Conservation (phyloP, 495 filamentous ascomycete genomes). For the Xylaria cubensis region DNA sequence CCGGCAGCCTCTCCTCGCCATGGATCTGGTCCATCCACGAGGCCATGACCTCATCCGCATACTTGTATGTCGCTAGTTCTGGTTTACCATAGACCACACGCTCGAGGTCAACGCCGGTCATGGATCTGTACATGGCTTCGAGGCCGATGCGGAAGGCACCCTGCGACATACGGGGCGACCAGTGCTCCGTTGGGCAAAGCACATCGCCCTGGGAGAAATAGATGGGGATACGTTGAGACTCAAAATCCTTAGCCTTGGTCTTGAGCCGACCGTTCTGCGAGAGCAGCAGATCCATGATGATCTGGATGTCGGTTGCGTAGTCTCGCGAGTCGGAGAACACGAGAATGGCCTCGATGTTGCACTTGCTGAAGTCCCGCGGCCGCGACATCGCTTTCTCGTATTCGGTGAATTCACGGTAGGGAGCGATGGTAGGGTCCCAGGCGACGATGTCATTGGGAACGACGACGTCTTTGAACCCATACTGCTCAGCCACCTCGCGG, state of each 20-base stretch:
- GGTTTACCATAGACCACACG: conserved; percentile 87
- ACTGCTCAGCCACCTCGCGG: conserved; percentile 69
- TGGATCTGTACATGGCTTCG: conserved; percentile 79
- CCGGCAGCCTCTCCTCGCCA: conserved; percentile 70
- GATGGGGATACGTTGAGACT: conserved; percentile 72
- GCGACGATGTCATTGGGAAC: conserved; percentile 73
- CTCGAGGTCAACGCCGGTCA: conserved; percentile 77
- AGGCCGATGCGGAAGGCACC: conserved; percentile 78
- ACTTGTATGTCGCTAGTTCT: conserved; percentile 80
- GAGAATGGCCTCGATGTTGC: conserved; percentile 82
- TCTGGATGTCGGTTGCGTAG: conserved; percentile 83
- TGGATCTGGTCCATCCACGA: conserved; percentile 80
- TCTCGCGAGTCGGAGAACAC: conserved; percentile 85
- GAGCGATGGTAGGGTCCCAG: conserved; percentile 65
- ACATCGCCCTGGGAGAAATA: conserved; percentile 80
- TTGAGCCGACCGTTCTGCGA: conserved; percentile 72
- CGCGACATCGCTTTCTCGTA: conserved; percentile 64
- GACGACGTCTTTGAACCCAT: conserved; percentile 70
- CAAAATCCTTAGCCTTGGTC: conserved; percentile 70
- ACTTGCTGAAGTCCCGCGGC: conserved; percentile 67
- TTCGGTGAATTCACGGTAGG: conserved; percentile 67
- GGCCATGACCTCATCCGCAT: conserved; percentile 76
- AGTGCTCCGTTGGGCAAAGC: conserved; percentile 79
- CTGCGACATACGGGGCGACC: conserved; percentile 73
- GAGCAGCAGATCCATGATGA: conserved; percentile 83